Percentiles rank a stretch among this genome's conserved stretches.
These are phyloP conservation scores for Cladosporium sp. DNA, from an alignment of 2,329 filamentous ascomycete species.

Conservation along the genomic window DNA sequence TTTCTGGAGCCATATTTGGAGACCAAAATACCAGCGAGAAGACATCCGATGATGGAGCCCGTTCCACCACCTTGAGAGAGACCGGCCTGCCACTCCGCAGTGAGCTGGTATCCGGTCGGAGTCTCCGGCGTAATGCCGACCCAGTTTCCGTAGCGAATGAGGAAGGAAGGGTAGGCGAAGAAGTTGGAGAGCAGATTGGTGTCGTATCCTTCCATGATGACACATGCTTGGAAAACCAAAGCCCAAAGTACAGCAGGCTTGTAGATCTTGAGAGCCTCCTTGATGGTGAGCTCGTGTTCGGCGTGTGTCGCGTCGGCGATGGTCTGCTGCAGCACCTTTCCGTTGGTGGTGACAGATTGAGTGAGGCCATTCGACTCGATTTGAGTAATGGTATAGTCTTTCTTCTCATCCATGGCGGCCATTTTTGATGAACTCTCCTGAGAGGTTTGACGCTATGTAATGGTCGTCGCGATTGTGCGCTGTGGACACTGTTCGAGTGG, in stretches of 20 bases:
- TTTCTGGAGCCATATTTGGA: conserved; percentile 40
- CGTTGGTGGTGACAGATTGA: not conserved
- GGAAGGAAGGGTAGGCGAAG: conserved; percentile 29
- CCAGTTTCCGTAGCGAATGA: conserved; percentile 34
- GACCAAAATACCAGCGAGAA: conserved; percentile 60
- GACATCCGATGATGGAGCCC: conserved; percentile 55
- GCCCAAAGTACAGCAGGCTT: conserved; percentile 28
- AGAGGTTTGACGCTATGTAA: not conserved
- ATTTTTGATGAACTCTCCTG: not conserved
- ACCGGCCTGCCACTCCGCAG: conserved; percentile 52
- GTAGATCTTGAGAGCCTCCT: conserved; percentile 35
- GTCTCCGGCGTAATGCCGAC: conserved; percentile 2
- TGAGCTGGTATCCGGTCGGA: conserved; percentile 38
- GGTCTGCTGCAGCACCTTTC: conserved; percentile 9
- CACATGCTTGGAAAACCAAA: conserved; percentile 28
- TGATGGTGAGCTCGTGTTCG: conserved; percentile 17
- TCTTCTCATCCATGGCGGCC: conserved; percentile 8
- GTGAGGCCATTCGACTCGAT: conserved; percentile 8
- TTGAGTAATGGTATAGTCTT: conserved; percentile 5
- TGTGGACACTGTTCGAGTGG: not conserved
- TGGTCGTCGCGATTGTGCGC: not conserved
- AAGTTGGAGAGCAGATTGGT: conserved; percentile 31
- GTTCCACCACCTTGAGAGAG: conserved; percentile 49
- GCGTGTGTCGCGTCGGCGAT: conserved; percentile 20
- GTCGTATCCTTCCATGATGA: conserved; percentile 40